Base-by-base conservation (phyloP, 306 rosid species). In the Parietaria judaica region DNA sequence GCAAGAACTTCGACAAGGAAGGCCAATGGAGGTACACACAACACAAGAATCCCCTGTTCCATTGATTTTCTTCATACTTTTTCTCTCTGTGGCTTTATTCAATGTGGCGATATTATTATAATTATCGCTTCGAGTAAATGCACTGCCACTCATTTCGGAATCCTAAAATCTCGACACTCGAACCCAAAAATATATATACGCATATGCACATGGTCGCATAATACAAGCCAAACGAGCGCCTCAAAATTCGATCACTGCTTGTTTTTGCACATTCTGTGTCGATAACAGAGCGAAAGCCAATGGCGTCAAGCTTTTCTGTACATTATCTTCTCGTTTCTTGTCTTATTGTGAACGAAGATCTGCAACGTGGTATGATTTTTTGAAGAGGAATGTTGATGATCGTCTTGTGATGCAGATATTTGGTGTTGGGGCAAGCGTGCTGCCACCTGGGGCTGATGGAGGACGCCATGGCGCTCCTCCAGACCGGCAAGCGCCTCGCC, bases 391-490 rank as follows among this genome's bases (percentile, higher is more conserved):
- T 23, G 31, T 23, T 23, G 31, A 23, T 23, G 31, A 23, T 23
- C 31, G 31, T 23, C 31, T 23, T 49, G 53, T 10, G 54, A 51
- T 44, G 36, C 82, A 94, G 99, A 71, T 94, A 88, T 70, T 63
- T 83, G 84, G 83, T 86, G 67, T 68, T 94, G 76, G 99, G 95
- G 7, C 85, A 84, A 79, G 99, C 99, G 23, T 94, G 97, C 58
- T 82, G 84, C 79, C 95, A 88, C 65, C 69, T 94, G 13, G 99
- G 99, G 54, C 79, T 94, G 51, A 82, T 88, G 97, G 99, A 94
- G 56, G 99, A 94, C 59, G 97, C 97, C 31, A 86, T 94, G 94
- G 90, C 81, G 56, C 99, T 94, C 47, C 97, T 94, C 49, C 97
- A 94, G 74, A 88, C 94, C 1, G 90, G 95, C 0, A 94, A 94